Percentiles rank a stretch among this genome's conserved stretches.
These are phyloP conservation scores for Rosa chinensis DNA, from an alignment of 306 rosid genomes.

Conservation along the genomic window DNA sequence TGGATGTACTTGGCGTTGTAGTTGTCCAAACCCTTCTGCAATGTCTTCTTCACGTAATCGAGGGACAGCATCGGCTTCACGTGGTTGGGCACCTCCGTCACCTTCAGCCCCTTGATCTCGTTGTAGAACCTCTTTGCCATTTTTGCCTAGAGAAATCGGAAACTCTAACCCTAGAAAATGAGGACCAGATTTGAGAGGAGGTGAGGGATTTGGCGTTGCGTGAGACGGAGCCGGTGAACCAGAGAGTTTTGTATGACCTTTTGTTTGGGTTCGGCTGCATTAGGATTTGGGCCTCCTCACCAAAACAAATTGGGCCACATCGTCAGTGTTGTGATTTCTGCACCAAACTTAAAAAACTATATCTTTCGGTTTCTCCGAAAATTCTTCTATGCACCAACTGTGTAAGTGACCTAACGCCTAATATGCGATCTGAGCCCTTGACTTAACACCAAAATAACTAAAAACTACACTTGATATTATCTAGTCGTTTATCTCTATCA, in stretches of 20 bases:
- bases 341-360: too few relatives aligned
- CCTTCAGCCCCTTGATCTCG: conserved; percentile 65
- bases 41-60: conserved; percentile 41
- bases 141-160: conserved; percentile 10
- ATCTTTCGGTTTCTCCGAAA: too few relatives aligned
- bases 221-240: neutral
- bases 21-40: conserved; percentile 56
- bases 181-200: neutral
- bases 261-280: conserved; percentile 2
- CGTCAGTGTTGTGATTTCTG: too few relatives aligned
- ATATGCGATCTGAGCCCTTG: too few relatives aligned
- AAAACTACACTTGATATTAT: too few relatives aligned
- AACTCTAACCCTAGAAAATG: conserved; percentile 37
- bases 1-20: conserved; percentile 76
- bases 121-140: conserved; percentile 76
- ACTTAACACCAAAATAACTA: too few relatives aligned
- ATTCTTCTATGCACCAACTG: too few relatives aligned
- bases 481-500: too few relatives aligned
- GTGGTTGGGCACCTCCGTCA: conserved; percentile 55
- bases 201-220: neutral
- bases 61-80: conserved; percentile 68
- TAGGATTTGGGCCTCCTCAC: neutral
- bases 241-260: neutral
- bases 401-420: too few relatives aligned
- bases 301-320: neutral